Percentiles rank a stretch among this genome's conserved stretches.
phyloP scores from a whole-genome alignment of 371 early-diverging fungal genomes.

The Actinomortierella wolfii region DNA sequence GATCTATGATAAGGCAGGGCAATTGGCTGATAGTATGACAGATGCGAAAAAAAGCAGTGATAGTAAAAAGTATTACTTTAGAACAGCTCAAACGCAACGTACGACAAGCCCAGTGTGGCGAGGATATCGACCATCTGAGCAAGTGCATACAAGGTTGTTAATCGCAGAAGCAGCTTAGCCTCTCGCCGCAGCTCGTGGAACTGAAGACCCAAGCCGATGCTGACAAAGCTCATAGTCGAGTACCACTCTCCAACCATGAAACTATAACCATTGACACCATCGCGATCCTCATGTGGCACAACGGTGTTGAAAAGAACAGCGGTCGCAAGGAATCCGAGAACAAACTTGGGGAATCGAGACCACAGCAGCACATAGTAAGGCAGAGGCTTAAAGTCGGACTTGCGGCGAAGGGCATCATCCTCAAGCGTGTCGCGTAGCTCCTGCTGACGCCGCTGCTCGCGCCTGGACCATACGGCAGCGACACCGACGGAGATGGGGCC shows the following conservation, averaged over 20 bases:
- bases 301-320: conserved; percentile 64
- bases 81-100: conserved; percentile 56
- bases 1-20: too few species aligned
- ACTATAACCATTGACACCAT: conserved; percentile 53
- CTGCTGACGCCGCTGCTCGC: conserved; percentile 49
- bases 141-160: conserved; percentile 56
- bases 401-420: conserved; percentile 17
- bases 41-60: neutral
- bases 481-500: conserved; percentile 63
- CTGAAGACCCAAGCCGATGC: conserved; percentile 62
- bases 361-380: conserved; percentile 51
- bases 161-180: conserved; percentile 53
- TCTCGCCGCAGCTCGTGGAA: conserved; percentile 59
- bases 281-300: conserved; percentile 48
- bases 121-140: conserved; percentile 66
- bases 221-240: conserved; percentile 66
- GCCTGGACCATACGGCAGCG: conserved; percentile 61
- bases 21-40: neutral
- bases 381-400: conserved; percentile 25
- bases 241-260: conserved; percentile 69
- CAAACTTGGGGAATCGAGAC: conserved; percentile 69
- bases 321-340: conserved; percentile 63
- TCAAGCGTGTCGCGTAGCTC: conserved; percentile 19
- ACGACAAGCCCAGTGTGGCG: conserved; percentile 56
- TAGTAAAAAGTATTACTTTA: conserved; percentile 4